Conservation (phyloP, 2,329 filamentous ascomycete species). For the Xylaria polymorpha region DNA sequence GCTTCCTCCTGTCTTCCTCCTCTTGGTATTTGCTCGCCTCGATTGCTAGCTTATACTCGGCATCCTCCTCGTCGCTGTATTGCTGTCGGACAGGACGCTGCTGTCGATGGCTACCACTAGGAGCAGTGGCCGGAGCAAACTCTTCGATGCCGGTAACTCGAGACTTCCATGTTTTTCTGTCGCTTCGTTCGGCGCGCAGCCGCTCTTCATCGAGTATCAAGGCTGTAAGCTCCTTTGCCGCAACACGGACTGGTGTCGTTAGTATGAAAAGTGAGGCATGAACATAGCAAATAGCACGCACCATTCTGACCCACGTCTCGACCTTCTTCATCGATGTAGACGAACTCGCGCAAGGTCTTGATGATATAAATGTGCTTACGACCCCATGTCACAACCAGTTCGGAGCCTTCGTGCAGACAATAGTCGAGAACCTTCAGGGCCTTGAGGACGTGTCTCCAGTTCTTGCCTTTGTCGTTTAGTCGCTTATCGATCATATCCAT, state of each 20-base stretch:
- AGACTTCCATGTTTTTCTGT: constrained; percentile 96
- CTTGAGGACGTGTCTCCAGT: constrained; percentile 98
- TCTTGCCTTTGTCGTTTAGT: constrained; percentile 98
- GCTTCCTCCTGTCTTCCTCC: constrained; percentile 85
- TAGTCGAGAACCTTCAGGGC: constrained; percentile 98
- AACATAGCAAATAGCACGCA: constrained; percentile 58
- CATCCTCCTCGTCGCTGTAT: constrained; percentile 81
- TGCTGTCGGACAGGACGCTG: constrained; percentile 61
- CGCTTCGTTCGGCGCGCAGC: constrained; percentile 86
- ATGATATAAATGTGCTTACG: constrained; percentile 99
- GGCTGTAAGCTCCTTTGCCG: constrained; percentile 93
- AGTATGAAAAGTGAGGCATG: constrained; percentile 44
- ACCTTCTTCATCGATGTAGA: constrained; percentile 95
- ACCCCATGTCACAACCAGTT: constrained; percentile 96
- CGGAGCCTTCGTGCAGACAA: constrained; percentile 95
- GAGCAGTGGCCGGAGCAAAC: constrained; percentile 57
- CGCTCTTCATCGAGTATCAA: constrained; percentile 94
- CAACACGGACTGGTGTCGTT: constrained; percentile 80
- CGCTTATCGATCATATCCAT: constrained; percentile 99
- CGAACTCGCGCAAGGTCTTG: constrained; percentile 96
- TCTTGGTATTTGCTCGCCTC: constrained; percentile 96
- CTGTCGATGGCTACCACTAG: constrained; percentile 54
- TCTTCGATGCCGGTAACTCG: constrained; percentile 94
- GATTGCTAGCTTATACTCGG: constrained; percentile 89
- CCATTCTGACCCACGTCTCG: constrained; percentile 96